These are phyloP conservation scores for Orychophragmus violaceus DNA, from an alignment of 345 rosid species.

Conservation along the genomic window DNA sequence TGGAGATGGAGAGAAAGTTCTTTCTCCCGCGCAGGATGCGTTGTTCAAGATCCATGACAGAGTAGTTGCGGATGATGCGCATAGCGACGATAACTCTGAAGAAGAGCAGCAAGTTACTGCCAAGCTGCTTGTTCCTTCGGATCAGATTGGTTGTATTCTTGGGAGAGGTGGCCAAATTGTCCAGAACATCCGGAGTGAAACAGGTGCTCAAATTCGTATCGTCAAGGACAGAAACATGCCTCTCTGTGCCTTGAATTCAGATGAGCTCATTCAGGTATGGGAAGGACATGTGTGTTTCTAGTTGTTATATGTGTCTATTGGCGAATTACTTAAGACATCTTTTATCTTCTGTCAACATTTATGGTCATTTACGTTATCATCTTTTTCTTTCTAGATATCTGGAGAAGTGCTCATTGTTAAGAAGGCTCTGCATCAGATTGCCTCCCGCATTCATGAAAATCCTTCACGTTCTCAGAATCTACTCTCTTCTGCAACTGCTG, in stretches of 20 bases:
- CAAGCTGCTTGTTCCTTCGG: constrained; percentile 86
- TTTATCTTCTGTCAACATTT: neutral
- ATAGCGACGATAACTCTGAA: constrained; percentile 55
- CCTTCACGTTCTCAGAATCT: constrained; percentile 84
- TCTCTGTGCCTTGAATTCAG: constrained; percentile 69
- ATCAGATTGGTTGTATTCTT: constrained; percentile 94
- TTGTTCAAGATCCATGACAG: constrained; percentile 79
- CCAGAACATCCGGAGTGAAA: constrained; percentile 75
- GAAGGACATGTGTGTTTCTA: neutral
- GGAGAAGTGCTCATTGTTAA: constrained; percentile 79
- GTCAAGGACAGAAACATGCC: constrained; percentile 88
- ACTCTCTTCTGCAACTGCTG: constrained; percentile 61
- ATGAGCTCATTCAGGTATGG: constrained; percentile 90
- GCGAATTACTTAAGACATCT: no score
- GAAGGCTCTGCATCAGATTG: constrained; percentile 76
- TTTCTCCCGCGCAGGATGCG: constrained; percentile 93
- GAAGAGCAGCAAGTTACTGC: constrained; percentile 57
- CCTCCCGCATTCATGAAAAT: constrained; percentile 79
- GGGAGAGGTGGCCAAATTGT: constrained; percentile 97
- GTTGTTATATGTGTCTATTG: neutral
- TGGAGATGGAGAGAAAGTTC: constrained; percentile 48
- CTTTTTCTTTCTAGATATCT: constrained; percentile 45
- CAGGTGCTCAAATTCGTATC: constrained; percentile 89
- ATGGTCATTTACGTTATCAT: neutral
- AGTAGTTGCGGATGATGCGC: constrained; percentile 65